phyloP scores from a whole-genome alignment of 352 stramenopile species.

The Phytophthora uliginosa region DNA sequence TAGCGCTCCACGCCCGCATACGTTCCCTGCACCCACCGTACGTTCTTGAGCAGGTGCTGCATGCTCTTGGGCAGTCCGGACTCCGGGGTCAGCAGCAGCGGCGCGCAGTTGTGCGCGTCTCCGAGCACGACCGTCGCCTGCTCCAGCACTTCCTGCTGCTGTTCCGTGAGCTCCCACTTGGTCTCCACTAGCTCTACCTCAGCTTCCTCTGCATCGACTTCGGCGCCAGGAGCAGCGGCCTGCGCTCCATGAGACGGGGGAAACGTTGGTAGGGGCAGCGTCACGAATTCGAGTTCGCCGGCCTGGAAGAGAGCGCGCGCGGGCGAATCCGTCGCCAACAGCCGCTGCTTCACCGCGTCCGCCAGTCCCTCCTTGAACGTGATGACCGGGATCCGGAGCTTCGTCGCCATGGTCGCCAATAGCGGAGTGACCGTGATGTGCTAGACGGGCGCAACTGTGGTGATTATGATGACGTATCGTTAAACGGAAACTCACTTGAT shows the following conservation, averaged over 20 bases:
- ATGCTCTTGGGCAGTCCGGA: conserved; percentile 27
- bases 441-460: neutral
- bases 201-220: conserved; percentile 3
- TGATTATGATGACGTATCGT: conserved; percentile 1
- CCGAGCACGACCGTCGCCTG: conserved; percentile 56
- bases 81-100: conserved; percentile 46
- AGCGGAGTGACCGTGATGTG: conserved; percentile 11
- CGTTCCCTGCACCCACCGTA: conserved; percentile 73
- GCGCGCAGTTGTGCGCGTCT: conserved; percentile 56
- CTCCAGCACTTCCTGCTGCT: conserved; percentile 51
- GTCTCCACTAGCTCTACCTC: conserved; percentile 13
- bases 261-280: conserved; percentile 33
- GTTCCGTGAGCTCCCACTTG: conserved; percentile 43
- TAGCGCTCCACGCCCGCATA: conserved; percentile 74
- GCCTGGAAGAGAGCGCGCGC: conserved; percentile 56
- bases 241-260: conserved; percentile 34
- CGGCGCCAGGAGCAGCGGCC: conserved; percentile 23
- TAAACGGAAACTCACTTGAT: conserved; percentile 18
- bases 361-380: conserved; percentile 60
- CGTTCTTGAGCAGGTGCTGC: conserved; percentile 45
- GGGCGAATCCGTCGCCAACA: conserved; percentile 37
- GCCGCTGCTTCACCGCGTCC: conserved; percentile 44
- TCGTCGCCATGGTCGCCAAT: conserved; percentile 25
- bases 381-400: conserved; percentile 63
- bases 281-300: conserved; percentile 52